Percentiles rank a stretch among this genome's conserved stretches.
Evolutionary conservation across 805 yeast genomes (phyloP).

Genomic region (Dipodascopsis uninucleata): DNA sequence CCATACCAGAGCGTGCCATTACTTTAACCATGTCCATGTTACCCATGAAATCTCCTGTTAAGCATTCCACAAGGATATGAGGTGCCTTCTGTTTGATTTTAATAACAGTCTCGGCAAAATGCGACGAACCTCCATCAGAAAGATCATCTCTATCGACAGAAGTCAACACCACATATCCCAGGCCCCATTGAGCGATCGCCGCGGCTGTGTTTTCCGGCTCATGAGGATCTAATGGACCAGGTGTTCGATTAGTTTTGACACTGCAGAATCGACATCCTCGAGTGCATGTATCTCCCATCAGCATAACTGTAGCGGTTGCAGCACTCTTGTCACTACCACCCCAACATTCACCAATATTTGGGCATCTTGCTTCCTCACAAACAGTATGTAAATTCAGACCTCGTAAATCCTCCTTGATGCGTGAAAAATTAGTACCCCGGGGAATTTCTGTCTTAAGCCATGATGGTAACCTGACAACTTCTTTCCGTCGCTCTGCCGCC

Average conservation of each 20-base stretch:
- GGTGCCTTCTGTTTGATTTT: slow-evolving; percentile 85
- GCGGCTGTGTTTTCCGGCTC: slow-evolving; percentile 98
- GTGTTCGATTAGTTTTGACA: slow-evolving; percentile 85
- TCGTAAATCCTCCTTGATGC: slow-evolving; percentile 77
- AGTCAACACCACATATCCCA: slow-evolving; percentile 95
- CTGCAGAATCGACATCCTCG: slow-evolving; percentile 99
- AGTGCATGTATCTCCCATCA: slow-evolving; percentile 97
- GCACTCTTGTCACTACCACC: slow-evolving; percentile 87
- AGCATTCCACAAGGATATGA: slow-evolving; percentile 84
- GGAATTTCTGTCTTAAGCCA: slow-evolving; percentile 98
- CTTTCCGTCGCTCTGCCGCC: too few relatives aligned
- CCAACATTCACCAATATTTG: slow-evolving; percentile 99
- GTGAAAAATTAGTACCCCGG: slow-evolving; percentile 81
- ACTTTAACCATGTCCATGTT: slow-evolving; percentile 73
- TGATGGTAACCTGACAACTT: slow-evolving; percentile 57
- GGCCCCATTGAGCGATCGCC: slow-evolving; percentile 95
- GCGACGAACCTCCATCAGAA: slow-evolving; percentile 87
- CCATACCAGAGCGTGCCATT: slow-evolving; percentile 82
- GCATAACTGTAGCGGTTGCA: slow-evolving; percentile 97
- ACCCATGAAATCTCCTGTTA: slow-evolving; percentile 95
- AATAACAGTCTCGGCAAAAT: slow-evolving; percentile 80
- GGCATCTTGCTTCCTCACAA: slow-evolving; percentile 98
- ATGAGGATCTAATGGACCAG: slow-evolving; percentile 85
- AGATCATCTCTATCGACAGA: slow-evolving; percentile 97
- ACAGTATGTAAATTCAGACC: slow-evolving; percentile 91